Conservation (phyloP, 129 eudicot genomes). For the Daucus carota region DH1_v3.0 NC_030384.2:36588001-36588500, state of each 20-base stretch:
- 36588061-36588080: too few relatives aligned
- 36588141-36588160: constrained; percentile 10
- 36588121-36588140: neutral
- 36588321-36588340: neutral
- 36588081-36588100: too few relatives aligned
- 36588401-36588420: neutral
- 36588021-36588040: too few relatives aligned
- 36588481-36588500: too few relatives aligned
- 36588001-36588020: too few relatives aligned
- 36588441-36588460: neutral
- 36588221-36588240: neutral
- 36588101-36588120: neutral
- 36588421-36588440: neutral
- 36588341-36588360: neutral
- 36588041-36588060: too few relatives aligned
- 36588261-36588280: neutral
- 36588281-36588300: neutral
- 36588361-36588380: neutral
- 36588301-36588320: neutral
- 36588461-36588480: too few relatives aligned
- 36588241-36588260: neutral
- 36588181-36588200: constrained; percentile 93
- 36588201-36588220: constrained; percentile 92
- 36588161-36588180: constrained; percentile 67
- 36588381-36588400: neutral